These are phyloP conservation scores for Monosporascus sp. DNA, from an alignment of 2,329 filamentous ascomycete species.

Conservation along the genomic window DNA sequence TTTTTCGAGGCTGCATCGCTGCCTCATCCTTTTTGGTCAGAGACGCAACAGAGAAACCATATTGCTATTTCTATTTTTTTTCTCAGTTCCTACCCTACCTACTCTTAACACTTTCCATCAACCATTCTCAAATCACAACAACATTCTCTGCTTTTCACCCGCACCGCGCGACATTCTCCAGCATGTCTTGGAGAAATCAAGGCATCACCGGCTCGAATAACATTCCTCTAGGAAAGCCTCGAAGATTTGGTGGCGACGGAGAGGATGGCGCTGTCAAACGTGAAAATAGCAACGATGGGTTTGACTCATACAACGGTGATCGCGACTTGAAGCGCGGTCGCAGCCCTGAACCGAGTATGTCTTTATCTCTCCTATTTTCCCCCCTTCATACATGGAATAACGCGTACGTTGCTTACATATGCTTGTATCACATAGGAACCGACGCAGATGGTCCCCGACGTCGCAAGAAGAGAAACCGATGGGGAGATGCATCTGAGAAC, in stretches of 20 bases:
- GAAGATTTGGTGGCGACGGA: slow-evolving; percentile 68
- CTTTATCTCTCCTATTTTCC: slow-evolving; percentile 3
- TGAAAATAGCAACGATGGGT: slow-evolving; percentile 25
- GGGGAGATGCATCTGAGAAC: slow-evolving; percentile 96
- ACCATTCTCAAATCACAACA: background rate
- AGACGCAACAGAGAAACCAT: background rate
- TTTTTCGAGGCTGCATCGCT: too few relatives aligned
- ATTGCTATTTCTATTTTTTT: background rate
- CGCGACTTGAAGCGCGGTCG: slow-evolving; percentile 77
- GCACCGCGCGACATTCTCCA: slow-evolving; percentile 7
- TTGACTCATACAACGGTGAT: slow-evolving; percentile 37
- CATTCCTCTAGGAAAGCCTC: slow-evolving; percentile 82
- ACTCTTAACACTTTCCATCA: background rate
- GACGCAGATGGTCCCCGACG: slow-evolving; percentile 73
- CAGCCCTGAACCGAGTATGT: slow-evolving; percentile 77
- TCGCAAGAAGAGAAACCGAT: slow-evolving; percentile 97
- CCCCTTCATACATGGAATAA: background rate
- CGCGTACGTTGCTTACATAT: slow-evolving; percentile 15
- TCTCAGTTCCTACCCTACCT: background rate
- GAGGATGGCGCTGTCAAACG: slow-evolving; percentile 29
- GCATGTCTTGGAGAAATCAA: slow-evolving; percentile 64
- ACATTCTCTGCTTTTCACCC: background rate
- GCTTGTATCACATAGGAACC: slow-evolving; percentile 35
- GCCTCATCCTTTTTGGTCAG: too few relatives aligned
- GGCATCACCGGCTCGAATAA: slow-evolving; percentile 98